Evolutionary conservation across 176 grass and related monocot genomes (phyloP).

Genomic region (Bromus sterilis): DNA sequence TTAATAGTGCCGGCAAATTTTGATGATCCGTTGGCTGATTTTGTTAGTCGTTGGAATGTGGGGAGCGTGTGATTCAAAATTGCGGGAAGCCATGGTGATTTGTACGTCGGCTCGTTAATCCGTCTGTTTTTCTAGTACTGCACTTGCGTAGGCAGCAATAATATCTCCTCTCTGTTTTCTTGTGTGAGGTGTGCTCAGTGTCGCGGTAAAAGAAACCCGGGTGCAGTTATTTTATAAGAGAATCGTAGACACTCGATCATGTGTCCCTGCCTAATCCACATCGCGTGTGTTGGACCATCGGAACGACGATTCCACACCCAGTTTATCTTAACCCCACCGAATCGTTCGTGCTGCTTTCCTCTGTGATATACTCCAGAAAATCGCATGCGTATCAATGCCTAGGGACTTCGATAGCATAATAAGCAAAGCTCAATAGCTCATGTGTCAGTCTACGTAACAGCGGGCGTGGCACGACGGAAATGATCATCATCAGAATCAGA

Average conservation of each 20-base stretch:
- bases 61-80: too few species aligned
- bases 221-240: background rate
- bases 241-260: background rate
- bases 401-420: background rate
- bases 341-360: background rate
- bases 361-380: background rate
- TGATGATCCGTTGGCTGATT: background rate
- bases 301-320: background rate
- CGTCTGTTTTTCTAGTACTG: background rate
- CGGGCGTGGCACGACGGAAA: background rate
- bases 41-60: background rate
- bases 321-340: background rate
- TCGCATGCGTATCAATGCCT: too few species aligned
- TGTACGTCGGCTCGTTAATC: background rate
- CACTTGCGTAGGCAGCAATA: background rate
- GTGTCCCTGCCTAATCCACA: background rate
- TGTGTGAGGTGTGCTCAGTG: background rate
- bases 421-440: too few species aligned
- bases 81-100: background rate
- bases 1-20: slow-evolving; percentile 7
- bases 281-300: background rate
- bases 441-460: background rate
- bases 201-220: background rate
- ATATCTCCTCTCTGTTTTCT: background rate
- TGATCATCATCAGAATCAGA: too few species aligned